Base-by-base conservation (phyloP, 768 basidiomycete species). In the Paxillus rubicundulus region DNA sequence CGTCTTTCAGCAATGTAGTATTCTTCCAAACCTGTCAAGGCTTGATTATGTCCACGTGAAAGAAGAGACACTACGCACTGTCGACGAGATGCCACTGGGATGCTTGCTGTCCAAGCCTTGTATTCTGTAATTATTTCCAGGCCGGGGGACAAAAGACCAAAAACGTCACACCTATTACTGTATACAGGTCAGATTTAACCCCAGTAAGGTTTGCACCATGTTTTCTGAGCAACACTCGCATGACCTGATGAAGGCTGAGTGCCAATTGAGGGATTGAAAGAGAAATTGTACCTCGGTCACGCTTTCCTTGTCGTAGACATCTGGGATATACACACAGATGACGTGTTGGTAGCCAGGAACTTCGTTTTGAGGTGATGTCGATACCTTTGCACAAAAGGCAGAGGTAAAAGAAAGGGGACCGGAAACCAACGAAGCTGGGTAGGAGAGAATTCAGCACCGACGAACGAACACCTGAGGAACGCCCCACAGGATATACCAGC, bases 101-200 rank as follows among this genome's bases (percentile, higher is more conserved):
- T 89, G 88, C 62, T 90, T 90, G 67, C 86, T 88, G 58, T 89
- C 85, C 50, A 90, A 70, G 1, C 84, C 86, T 82, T 59, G n/a
- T 46, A 52, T 28, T n/a, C n/a, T 2, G 43, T 34, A 33, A n/a
- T 53, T 9, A 55, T 30, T 17, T 4, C 38, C 27, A 5, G 1
- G 12, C 8, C 17, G 30, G 27, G 20, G 32, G 0, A 16, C n/a
- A 28, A 21, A 14, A 40, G 9, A 12, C 1, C 3, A 36, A n/a
- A 39, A 2, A 46, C n/a, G 24, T 53, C 66, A 36, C 61, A 83
- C 85, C 83, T 53, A 86, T 77, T 0, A 55, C 40, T 2, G 87
- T 87, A 60, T 89, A 89, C 42, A 90, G 60, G 62, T 89, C 73
- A 5, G 85, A 81, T 61, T 90, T 90, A 13, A 88, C 87, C 8